Conservation (phyloP, 2,329 filamentous ascomycete genomes). For the Cadophora sp. region DNA sequence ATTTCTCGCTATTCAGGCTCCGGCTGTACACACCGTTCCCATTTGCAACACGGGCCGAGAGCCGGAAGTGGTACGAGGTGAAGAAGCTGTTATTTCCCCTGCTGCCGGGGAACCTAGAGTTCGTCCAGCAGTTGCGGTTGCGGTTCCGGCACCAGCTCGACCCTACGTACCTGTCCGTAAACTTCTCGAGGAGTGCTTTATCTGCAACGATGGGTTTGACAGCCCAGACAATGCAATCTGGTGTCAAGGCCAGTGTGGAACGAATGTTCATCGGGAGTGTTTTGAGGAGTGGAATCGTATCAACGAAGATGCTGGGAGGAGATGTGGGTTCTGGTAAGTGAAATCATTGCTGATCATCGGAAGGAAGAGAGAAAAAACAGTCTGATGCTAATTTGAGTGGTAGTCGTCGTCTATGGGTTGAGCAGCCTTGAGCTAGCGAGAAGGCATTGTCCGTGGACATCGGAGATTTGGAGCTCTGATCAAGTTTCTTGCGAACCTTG, state of each 20-base stretch:
- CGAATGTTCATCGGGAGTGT: constrained; percentile 8
- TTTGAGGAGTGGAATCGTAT: constrained; percentile 1
- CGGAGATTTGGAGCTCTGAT: too few species aligned
- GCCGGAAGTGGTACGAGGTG: not conserved
- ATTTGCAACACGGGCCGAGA: not conserved
- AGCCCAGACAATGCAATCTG: not conserved
- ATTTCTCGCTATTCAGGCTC: not conserved
- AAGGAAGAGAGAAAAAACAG: not conserved
- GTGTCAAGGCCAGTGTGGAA: constrained; percentile 13
- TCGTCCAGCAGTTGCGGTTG: not conserved
- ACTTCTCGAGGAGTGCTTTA: not conserved
- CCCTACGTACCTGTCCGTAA: constrained; percentile 1
- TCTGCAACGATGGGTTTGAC: constrained; percentile 2
- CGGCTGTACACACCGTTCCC: not conserved
- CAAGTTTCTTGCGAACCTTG: too few species aligned
- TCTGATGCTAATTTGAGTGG: not conserved
- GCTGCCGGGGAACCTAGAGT: not conserved
- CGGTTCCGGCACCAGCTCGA: not conserved
- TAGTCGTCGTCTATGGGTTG: constrained; percentile 3
- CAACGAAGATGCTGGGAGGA: not conserved
- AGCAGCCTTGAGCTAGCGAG: not conserved
- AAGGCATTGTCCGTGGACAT: not conserved
- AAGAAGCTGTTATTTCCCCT: not conserved
- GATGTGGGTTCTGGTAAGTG: constrained; percentile 11
- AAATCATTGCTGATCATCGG: not conserved